Percentiles rank a stretch among this genome's conserved stretches.
phyloP scores from a whole-genome alignment of 352 stramenopile genomes.

The Blastocystis sp. region DNA sequence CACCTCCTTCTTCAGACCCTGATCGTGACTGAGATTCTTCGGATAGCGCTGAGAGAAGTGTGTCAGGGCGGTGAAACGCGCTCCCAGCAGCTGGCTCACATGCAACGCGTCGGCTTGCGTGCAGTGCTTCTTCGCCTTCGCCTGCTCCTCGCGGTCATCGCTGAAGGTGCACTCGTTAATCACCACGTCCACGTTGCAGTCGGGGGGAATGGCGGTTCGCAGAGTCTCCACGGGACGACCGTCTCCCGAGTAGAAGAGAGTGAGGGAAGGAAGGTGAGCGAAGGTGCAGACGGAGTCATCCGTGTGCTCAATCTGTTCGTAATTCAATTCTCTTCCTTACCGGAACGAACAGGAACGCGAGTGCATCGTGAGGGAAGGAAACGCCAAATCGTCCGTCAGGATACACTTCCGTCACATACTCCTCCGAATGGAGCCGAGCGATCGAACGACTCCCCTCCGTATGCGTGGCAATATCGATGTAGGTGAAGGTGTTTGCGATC shows the following conservation, averaged over 20 bases:
- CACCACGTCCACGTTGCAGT: slow-evolving; percentile 24
- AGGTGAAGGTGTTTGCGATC: background rate
- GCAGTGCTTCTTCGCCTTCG: slow-evolving; percentile 45
- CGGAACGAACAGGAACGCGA: background rate
- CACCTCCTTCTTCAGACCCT: background rate
- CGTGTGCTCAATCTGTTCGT: slow-evolving; percentile 28
- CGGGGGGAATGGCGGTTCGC: background rate
- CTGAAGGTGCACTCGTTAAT: slow-evolving; percentile 57
- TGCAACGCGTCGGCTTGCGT: slow-evolving; percentile 40
- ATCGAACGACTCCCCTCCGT: background rate
- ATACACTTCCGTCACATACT: background rate
- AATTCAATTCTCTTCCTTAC: background rate
- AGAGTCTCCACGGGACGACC: slow-evolving; percentile 2
- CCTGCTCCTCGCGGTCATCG: background rate
- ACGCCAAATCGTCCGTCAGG: background rate
- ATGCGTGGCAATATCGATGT: background rate
- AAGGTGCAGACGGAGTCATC: slow-evolving; percentile 6
- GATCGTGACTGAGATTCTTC: slow-evolving; percentile 21
- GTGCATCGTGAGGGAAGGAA: background rate
- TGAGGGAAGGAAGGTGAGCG: background rate
- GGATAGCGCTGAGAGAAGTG: slow-evolving; percentile 58
- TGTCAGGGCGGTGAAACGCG: slow-evolving; percentile 30
- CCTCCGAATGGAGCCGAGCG: background rate
- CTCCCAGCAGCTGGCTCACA: background rate
- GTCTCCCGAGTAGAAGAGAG: slow-evolving; percentile 48